phyloP scores from a whole-genome alignment of 2,329 filamentous ascomycete genomes.

The Lachnellula suecica region DNA sequence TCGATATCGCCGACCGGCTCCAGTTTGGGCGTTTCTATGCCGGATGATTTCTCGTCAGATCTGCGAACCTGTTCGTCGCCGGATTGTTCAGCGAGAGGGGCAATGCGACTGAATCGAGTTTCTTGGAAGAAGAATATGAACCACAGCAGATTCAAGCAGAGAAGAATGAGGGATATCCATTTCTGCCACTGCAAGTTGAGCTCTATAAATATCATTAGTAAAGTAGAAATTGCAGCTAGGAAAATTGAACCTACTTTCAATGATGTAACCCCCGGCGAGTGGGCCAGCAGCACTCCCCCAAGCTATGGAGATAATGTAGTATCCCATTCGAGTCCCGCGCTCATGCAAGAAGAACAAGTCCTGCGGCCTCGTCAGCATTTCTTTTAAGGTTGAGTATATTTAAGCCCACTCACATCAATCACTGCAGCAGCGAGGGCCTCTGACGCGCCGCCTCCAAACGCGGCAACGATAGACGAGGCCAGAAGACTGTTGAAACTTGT shows the following conservation, averaged over 20 bases:
- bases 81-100: not conserved
- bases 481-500: constrained; percentile 41
- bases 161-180: constrained; percentile 5
- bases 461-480: constrained; percentile 44
- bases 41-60: not conserved
- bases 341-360: constrained; percentile 14
- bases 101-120: not conserved
- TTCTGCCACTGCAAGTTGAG: constrained; percentile 5
- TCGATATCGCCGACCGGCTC: not conserved
- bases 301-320: constrained; percentile 3
- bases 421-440: constrained; percentile 40
- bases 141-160: constrained; percentile 2
- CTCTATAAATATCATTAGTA: not conserved
- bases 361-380: not conserved
- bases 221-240: not conserved
- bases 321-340: constrained; percentile 2
- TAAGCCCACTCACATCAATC: not conserved
- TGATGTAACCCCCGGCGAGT: constrained; percentile 7
- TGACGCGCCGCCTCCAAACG: constrained; percentile 43
- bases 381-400: not conserved
- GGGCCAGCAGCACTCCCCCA: constrained; percentile 6
- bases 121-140: constrained; percentile 9
- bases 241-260: not conserved
- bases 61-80: not conserved
- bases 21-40: not conserved